phyloP scores from a whole-genome alignment of 2,329 filamentous ascomycete genomes.

The Orbilia brochopaga region DNA sequence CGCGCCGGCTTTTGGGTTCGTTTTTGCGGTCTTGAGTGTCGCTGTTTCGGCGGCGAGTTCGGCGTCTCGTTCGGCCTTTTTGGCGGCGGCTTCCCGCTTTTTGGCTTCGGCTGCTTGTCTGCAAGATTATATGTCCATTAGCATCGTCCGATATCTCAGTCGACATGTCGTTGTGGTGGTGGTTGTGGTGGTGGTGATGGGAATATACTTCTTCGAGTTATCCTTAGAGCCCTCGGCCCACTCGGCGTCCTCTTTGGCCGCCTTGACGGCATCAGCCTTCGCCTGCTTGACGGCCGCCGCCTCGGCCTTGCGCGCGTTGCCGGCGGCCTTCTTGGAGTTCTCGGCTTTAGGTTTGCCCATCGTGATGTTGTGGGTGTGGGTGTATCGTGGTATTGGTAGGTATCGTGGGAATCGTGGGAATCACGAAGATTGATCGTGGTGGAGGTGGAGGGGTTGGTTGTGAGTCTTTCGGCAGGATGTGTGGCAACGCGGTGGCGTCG shows the following conservation, averaged over 20 bases:
- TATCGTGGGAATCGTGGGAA: neutral
- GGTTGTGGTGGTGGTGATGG: conserved; percentile 18
- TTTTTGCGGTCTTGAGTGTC: conserved; percentile 71
- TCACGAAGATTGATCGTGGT: neutral
- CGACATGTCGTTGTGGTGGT: conserved; percentile 5
- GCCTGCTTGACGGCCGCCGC: conserved; percentile 67
- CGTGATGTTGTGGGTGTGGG: conserved; percentile 71
- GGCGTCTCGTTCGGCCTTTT: conserved; percentile 91
- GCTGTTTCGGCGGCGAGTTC: conserved; percentile 82
- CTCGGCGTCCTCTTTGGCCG: conserved; percentile 72
- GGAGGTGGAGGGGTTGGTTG: neutral
- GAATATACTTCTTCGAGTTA: conserved; percentile 80
- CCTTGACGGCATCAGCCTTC: conserved; percentile 58
- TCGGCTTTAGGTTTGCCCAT: conserved; percentile 63
- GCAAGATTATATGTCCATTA: conserved; percentile 21
- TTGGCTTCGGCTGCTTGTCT: conserved; percentile 86
- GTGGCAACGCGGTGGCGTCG: too few species aligned
- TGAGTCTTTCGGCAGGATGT: too few species aligned
- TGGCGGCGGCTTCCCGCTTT: conserved; percentile 78
- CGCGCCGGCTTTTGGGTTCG: conserved; percentile 67
- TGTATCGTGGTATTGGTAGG: conserved; percentile 65
- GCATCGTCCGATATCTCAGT: neutral
- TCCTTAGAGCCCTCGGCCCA: conserved; percentile 89
- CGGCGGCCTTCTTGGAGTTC: conserved; percentile 90
- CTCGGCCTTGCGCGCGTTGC: conserved; percentile 78